These are phyloP conservation scores for Saraca asoca DNA, from an alignment of 331 rosid species.

Conservation along the genomic window DNA sequence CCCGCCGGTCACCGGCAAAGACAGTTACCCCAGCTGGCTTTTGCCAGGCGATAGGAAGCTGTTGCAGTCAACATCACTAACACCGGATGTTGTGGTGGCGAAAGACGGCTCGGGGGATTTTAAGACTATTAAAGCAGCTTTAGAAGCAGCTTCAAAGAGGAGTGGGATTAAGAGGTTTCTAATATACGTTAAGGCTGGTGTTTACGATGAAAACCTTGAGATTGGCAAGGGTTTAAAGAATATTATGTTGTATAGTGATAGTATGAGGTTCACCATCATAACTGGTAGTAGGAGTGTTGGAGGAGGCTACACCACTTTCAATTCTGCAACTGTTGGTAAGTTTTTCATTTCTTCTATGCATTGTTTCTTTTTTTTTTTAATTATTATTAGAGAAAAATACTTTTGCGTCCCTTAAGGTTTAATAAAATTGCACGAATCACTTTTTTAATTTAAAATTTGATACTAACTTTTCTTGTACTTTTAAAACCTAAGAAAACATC, in stretches of 20 bases:
- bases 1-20: constrained; percentile 6
- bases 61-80: constrained; percentile 31
- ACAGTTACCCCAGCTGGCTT: constrained; percentile 46
- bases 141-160: constrained; percentile 45
- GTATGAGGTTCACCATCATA: constrained; percentile 43
- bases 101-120: constrained; percentile 51
- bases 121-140: constrained; percentile 42
- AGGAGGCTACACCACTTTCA: constrained; percentile 56
- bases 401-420: no score
- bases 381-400: no score
- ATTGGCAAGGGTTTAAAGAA: constrained; percentile 44
- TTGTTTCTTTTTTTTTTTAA: no score
- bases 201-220: constrained; percentile 47
- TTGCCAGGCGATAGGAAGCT: constrained; percentile 37
- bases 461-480: no score
- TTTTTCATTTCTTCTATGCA: no score
- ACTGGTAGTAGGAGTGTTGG: constrained; percentile 57
- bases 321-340: constrained; percentile 57
- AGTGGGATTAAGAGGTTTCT: constrained; percentile 46
- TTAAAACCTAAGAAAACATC: no score
- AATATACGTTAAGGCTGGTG: constrained; percentile 43
- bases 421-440: no score
- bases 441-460: no score
- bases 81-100: constrained; percentile 40
- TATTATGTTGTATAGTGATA: constrained; percentile 49